Conservation (phyloP, 2,329 filamentous ascomycete species). For the Davidsoniella eucalypti region DNA sequence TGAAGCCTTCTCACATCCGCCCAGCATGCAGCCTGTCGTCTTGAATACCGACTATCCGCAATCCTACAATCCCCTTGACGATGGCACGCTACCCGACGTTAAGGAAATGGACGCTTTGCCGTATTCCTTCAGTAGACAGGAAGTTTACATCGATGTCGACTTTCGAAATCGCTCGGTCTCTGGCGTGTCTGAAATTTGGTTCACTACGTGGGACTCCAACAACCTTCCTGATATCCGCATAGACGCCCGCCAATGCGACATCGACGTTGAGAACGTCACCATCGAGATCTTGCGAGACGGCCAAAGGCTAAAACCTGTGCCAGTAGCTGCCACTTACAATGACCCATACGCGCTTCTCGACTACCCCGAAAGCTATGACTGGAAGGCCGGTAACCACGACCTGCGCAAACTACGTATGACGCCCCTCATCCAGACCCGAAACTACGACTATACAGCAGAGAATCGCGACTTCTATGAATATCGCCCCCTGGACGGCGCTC, state of each 20-base stretch:
- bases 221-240: conserved; percentile 42
- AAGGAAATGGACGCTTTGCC: conserved; percentile 23
- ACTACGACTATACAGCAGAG: conserved; percentile 36
- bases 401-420: conserved; percentile 52
- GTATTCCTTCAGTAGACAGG: conserved; percentile 58
- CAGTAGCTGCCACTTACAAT: conserved; percentile 24
- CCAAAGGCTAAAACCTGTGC: conserved; percentile 13
- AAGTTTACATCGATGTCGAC: conserved; percentile 77
- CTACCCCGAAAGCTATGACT: conserved; percentile 42
- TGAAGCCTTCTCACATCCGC: not conserved
- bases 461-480: conserved; percentile 39
- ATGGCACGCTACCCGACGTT: conserved; percentile 20
- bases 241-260: conserved; percentile 45
- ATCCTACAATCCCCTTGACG: conserved; percentile 11
- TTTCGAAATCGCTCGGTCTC: conserved; percentile 59
- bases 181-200: conserved; percentile 66
- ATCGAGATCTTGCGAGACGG: conserved; percentile 27
- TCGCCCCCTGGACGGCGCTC: conserved; percentile 37
- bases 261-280: conserved; percentile 36
- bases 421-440: conserved; percentile 33
- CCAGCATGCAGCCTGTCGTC: not conserved
- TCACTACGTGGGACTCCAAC: conserved; percentile 44
- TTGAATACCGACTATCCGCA: not conserved
- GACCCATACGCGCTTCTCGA: conserved; percentile 54
- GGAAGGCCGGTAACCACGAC: conserved; percentile 59